phyloP scores from a whole-genome alignment of 2,329 filamentous ascomycete genomes.

The Xylaria sp. region DNA sequence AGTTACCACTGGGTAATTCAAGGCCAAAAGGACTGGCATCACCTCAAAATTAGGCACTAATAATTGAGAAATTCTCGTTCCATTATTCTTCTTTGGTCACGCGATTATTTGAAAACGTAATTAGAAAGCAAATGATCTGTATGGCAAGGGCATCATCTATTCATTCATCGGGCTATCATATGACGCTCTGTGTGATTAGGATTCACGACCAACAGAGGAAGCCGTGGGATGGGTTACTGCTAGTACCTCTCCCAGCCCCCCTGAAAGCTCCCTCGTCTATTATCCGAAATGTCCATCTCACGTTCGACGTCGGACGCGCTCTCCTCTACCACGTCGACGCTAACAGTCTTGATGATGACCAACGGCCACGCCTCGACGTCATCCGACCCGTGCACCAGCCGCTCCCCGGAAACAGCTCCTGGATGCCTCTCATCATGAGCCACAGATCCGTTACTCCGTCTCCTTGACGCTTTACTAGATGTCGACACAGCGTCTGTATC shows the following conservation, averaged over 20 bases:
- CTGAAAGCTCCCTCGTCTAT: constrained; percentile 9
- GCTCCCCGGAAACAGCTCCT: constrained; percentile 22
- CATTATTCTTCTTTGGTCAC: too few relatives aligned
- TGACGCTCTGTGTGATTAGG: not conserved
- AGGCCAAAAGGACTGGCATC: too few relatives aligned
- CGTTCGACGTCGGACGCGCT: constrained; percentile 31
- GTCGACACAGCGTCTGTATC: constrained; percentile 26
- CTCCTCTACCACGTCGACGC: constrained; percentile 41
- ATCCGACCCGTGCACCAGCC: constrained; percentile 15
- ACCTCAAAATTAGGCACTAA: too few relatives aligned
- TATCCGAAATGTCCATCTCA: constrained; percentile 11
- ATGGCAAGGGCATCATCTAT: constrained; percentile 2
- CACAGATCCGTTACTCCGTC: constrained; percentile 28
- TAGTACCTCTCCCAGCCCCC: constrained; percentile 25
- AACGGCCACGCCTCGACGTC: constrained; percentile 35
- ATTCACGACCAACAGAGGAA: not conserved
- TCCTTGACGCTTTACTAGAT: constrained; percentile 16
- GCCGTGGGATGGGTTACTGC: not conserved
- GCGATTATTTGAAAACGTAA: too few relatives aligned
- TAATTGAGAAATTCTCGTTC: too few relatives aligned
- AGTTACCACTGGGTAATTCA: too few relatives aligned
- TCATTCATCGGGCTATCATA: not conserved
- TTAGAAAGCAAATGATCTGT: not conserved
- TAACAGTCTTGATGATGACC: constrained; percentile 45
- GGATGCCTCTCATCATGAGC: constrained; percentile 33